Evolutionary conservation across 2,329 filamentous ascomycete genomes (phyloP), one percentile per base, ranked within the genome.

Genomic region (Phyllachora maydis): DNA sequence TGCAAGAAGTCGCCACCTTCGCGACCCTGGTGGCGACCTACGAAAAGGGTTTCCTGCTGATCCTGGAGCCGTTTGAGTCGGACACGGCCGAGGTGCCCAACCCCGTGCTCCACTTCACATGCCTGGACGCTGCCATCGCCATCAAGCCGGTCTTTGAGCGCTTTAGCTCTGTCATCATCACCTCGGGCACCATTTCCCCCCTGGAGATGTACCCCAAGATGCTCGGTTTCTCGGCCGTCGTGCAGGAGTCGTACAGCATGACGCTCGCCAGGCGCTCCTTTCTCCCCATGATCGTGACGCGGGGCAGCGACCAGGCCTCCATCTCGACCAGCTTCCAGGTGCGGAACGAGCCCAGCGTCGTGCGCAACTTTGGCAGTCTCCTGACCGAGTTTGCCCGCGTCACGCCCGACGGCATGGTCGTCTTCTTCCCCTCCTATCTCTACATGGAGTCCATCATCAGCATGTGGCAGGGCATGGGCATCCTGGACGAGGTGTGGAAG

Each of bases 371-470:
- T 37, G 90, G 88, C 21, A 88, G 74, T 32, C 59, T 98, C 2
- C 56, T 98, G 16, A 88, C 83, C 6, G 88, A 98, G 43, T 95
- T 98, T 43, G 78, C 82, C 25, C 90, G 85, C 45, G 72, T 95
- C 33, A 98, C 88, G 0, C 90, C 88, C 0, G 88, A 98, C 39
- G 88, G 88, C 16, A 72, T 98, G 47, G 88, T 98, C n/a, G 88
- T 98, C 18, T 98, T 98, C 57, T 98, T 98, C 45, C 90, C 88
- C 0, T 92, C 82, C 0, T 98, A 98, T 39, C 63, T 98, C 2
- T 98, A 98, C 52, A 95, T 98, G 88, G 88, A 98, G 44, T 88
- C 76, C 24, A 95, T 95, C 43, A 93, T 98, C 44, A 85, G 76
- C 44, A 92, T 92, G 70, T 98, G 88, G 88, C 88, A 98, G 46